Conservation (phyloP, 129 eudicot genomes). For the Tanacetum coccineum region DNA sequence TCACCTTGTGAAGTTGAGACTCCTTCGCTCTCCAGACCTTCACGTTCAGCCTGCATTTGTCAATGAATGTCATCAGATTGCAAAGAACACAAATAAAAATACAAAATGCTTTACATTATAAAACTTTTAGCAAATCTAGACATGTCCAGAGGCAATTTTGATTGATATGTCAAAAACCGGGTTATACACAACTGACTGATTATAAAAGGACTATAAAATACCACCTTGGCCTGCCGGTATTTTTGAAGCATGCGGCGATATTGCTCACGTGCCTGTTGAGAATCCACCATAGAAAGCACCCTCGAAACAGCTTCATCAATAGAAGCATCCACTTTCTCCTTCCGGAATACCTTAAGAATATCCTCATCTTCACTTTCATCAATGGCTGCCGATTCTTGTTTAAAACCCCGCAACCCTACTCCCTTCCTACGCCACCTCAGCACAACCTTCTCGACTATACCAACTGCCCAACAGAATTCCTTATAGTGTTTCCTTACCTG, state of each 20-base stretch:
- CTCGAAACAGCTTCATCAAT: conserved; percentile 80
- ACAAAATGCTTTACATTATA: background rate
- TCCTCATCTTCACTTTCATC: conserved; percentile 81
- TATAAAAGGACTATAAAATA: conserved; percentile 13
- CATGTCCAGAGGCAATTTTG: background rate
- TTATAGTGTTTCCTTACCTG: conserved; percentile 71
- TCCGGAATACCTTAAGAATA: conserved; percentile 65
- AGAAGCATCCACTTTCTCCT: conserved; percentile 69
- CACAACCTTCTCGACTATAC: conserved; percentile 77
- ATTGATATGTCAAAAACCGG: background rate
- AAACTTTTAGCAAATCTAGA: background rate
- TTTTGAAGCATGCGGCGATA: conserved; percentile 78
- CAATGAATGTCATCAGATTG: background rate
- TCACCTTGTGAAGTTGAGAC: conserved; percentile 33
- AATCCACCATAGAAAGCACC: conserved; percentile 84
- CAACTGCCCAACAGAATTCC: conserved; percentile 93
- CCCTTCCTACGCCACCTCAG: conserved; percentile 96
- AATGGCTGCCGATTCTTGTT: conserved; percentile 39
- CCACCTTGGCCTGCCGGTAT: conserved; percentile 78
- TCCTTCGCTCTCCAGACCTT: conserved; percentile 37
- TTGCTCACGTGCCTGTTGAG: conserved; percentile 85
- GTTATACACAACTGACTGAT: too few relatives aligned
- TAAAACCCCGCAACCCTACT: conserved; percentile 77
- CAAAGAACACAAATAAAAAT: background rate
- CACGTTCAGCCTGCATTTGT: conserved; percentile 58